Evolutionary conservation across 2,329 filamentous ascomycete species (phyloP).

Genomic region (Xylariaceae sp.): DNA sequence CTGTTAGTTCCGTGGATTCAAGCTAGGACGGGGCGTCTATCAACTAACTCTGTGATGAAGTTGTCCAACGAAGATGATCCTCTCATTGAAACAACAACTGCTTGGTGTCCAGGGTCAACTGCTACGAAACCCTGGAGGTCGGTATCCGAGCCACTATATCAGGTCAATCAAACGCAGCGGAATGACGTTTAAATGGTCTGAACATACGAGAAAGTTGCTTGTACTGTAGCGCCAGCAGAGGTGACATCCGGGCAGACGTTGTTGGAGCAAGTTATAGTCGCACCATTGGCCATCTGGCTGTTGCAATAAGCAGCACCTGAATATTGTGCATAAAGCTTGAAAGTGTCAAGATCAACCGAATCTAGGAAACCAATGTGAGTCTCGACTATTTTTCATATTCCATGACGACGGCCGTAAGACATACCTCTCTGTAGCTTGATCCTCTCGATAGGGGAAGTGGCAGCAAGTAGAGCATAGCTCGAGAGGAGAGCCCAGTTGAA

Average conservation of each 20-base stretch:
- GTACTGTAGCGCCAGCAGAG: slow-evolving; percentile 40
- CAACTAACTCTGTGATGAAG: slow-evolving; percentile 51
- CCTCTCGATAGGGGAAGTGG: slow-evolving; percentile 19
- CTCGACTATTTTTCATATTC: background rate
- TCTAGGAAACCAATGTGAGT: slow-evolving; percentile 24
- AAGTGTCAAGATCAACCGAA: slow-evolving; percentile 32
- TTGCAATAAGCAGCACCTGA: slow-evolving; percentile 54
- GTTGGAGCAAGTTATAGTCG: slow-evolving; percentile 40
- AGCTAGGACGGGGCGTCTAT: background rate
- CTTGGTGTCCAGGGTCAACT: slow-evolving; percentile 42
- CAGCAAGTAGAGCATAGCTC: slow-evolving; percentile 22
- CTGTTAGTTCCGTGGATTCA: no score
- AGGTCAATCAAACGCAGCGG: slow-evolving; percentile 11
- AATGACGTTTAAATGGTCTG: background rate
- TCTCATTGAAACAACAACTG: slow-evolving; percentile 58
- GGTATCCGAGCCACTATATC: slow-evolving; percentile 36
- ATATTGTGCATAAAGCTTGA: slow-evolving; percentile 50
- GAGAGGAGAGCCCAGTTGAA: slow-evolving; percentile 24
- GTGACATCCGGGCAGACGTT: slow-evolving; percentile 42
- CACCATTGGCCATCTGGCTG: slow-evolving; percentile 35
- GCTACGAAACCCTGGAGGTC: slow-evolving; percentile 50
- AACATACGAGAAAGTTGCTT: slow-evolving; percentile 30
- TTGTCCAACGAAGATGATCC: slow-evolving; percentile 58
- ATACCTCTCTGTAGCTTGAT: background rate
- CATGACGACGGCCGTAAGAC: no score